A percentile compares a stretch with the other conserved stretches of the same genome.
Evolutionary conservation across 2,329 filamentous ascomycete genomes (phyloP).

Genomic region (Beauveria medogensis): DNA sequence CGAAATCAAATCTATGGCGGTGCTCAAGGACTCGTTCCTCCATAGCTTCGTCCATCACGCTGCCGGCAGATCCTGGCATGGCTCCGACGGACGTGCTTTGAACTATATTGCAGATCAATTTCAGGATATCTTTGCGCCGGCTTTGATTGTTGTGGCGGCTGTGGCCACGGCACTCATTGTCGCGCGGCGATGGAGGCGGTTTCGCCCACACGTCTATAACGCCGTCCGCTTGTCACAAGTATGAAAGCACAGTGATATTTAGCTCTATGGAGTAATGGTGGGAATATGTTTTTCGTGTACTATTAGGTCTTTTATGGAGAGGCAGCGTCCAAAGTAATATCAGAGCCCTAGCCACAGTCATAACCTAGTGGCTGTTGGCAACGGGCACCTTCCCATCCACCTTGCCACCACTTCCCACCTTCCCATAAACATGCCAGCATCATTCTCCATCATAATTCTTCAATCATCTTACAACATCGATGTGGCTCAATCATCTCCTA

Average conservation of each 20-base stretch:
- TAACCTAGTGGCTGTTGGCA: too few relatives aligned
- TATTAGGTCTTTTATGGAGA: not conserved
- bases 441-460: not conserved
- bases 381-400: too few relatives aligned
- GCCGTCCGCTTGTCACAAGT: not conserved
- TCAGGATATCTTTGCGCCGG: not conserved
- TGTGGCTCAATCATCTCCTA: too few relatives aligned
- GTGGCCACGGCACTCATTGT: not conserved
- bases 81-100: constrained; percentile 15
- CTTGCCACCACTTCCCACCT: too few relatives aligned
- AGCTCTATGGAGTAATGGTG: not conserved
- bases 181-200: not conserved
- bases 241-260: not conserved
- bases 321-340: too few relatives aligned
- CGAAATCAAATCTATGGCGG: constrained; percentile 5
- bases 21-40: constrained; percentile 14
- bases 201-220: not conserved
- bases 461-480: too few relatives aligned
- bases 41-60: constrained; percentile 14
- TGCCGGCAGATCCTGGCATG: constrained; percentile 19
- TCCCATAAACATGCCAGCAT: not conserved
- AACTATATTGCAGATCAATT: constrained; percentile 17
- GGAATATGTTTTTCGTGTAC: not conserved
- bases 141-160: not conserved
- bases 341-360: not conserved